Evolutionary conservation across 2,329 filamentous ascomycete species (phyloP), one percentile per base, ranked within the genome.

Genomic region (Alternaria tenuissima): DNA sequence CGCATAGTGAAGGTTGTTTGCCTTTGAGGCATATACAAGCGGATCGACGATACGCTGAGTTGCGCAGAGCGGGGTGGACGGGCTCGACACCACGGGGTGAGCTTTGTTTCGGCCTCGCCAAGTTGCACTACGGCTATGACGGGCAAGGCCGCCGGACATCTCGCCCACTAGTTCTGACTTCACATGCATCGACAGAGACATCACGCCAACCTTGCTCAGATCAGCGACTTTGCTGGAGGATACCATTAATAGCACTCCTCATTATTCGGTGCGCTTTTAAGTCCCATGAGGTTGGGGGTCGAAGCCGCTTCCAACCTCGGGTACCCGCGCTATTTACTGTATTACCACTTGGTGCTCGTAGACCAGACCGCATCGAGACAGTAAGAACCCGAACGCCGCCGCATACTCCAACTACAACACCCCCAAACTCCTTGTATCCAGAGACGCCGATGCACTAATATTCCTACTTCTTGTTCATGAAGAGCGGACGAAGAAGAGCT

Each of bases 401-500:
- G 22, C 20, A 18, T 39, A 18, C 24, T 41, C 49, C 49, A 41
- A 6, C 22, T n/a, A 30, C 4, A 14, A 41, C 20, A 8, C 34
- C 49, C 18, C 28, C 30, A 30, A 20, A 26, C 22, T 18, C 22
- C 12, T 7, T 30, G 16, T n/a, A 14, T 28, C n/a, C 34, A 16
- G 8, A 11, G 16, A 5, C 5, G 16, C 22, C 20, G 16, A 20
- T 18, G 49, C 34, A 11, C 24, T 5, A 30, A n/a, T 41, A 22
- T 22, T 20, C 22, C 36, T 52, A 28, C 34, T 14, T 52, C 26
- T 28, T 52, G 30, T 18, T 49, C 49, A 41, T 41, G 8, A 26
- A 52, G 36, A 52, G 22, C 4, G 51, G 42, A 7, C 43, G 64
- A 22, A 69, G 61, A 20, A 69, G 49, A 16, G 51, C 46, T 36